Conservation (phyloP, 371 early-diverging fungal genomes). For the Mucor saturninus region DNA sequence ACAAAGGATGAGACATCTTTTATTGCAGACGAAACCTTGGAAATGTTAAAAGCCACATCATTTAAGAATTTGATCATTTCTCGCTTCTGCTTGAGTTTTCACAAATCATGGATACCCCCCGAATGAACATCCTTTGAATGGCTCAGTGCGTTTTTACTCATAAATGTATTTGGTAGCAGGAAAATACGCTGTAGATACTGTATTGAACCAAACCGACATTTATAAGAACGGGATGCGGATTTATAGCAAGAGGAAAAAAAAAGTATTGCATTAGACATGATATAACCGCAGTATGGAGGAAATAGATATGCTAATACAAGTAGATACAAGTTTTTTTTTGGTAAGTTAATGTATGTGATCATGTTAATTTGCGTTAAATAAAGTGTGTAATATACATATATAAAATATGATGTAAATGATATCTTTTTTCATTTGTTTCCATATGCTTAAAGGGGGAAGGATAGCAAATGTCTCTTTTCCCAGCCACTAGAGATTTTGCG, state of each 20-base stretch:
- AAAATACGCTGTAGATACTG: slow-evolving; percentile 58
- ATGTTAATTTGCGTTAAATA: too few relatives aligned
- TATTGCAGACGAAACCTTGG: background rate
- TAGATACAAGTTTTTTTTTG: slow-evolving; percentile 45
- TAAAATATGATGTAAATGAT: too few relatives aligned
- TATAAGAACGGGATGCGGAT: slow-evolving; percentile 55
- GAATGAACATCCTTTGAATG: slow-evolving; percentile 69
- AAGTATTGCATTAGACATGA: slow-evolving; percentile 55
- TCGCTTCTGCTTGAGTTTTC: slow-evolving; percentile 57
- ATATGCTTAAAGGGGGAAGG: too few relatives aligned
- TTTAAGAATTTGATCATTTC: slow-evolving; percentile 21
- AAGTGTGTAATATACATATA: too few relatives aligned
- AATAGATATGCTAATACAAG: slow-evolving; percentile 41
- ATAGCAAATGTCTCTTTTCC: too few relatives aligned
- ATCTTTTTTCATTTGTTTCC: too few relatives aligned
- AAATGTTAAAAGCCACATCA: background rate
- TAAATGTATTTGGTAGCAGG: slow-evolving; percentile 61
- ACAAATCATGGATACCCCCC: slow-evolving; percentile 68
- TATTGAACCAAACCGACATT: slow-evolving; percentile 60
- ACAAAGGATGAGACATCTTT: background rate
- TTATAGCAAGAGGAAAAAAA: slow-evolving; percentile 57
- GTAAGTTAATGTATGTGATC: slow-evolving; percentile 14
- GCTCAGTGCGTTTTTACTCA: slow-evolving; percentile 66
- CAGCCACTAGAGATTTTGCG: too few relatives aligned
- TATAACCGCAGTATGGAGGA: slow-evolving; percentile 33